Evolutionary conservation across 805 yeast species (phyloP).

Genomic region (Candida pseudofarinosa): DNA sequence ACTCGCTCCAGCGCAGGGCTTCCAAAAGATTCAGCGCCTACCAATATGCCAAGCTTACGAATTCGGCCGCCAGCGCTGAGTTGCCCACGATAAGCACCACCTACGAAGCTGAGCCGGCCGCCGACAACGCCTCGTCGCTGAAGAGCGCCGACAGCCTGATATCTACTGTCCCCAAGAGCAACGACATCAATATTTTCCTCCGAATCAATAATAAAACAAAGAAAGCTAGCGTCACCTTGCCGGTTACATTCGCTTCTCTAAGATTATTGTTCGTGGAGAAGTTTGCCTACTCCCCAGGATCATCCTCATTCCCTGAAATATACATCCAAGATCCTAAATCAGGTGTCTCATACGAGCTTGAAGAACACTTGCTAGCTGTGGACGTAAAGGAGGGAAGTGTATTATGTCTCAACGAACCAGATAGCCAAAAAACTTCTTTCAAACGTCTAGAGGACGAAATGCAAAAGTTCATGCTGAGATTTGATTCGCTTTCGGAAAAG

Average conservation of each 20-base stretch:
- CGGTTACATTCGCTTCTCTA: constrained; percentile 49
- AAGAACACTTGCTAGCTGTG: constrained; percentile 51
- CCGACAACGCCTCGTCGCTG: neutral
- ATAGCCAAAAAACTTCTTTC: constrained; percentile 10
- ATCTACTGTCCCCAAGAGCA: neutral
- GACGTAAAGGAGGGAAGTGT: constrained; percentile 61
- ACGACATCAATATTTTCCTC: constrained; percentile 36
- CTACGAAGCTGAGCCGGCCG: neutral
- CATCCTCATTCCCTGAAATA: constrained; percentile 70
- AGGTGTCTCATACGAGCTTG: constrained; percentile 73
- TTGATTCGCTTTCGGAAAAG: constrained; percentile 12
- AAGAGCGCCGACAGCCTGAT: neutral
- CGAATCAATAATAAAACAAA: constrained; percentile 51
- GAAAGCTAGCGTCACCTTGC: constrained; percentile 44
- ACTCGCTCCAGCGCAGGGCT: constrained; percentile 84
- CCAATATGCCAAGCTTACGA: constrained; percentile 75
- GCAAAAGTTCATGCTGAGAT: constrained; percentile 11
- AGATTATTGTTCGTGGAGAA: constrained; percentile 79
- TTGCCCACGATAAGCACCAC: constrained; percentile 9
- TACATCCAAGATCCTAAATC: constrained; percentile 60
- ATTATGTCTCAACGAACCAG: constrained; percentile 53
- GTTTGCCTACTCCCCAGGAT: constrained; percentile 78
- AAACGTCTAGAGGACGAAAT: constrained; percentile 20
- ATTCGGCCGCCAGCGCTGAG: constrained; percentile 17
- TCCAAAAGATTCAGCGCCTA: constrained; percentile 92